Evolutionary conservation across 2,329 filamentous ascomycete genomes (phyloP), one percentile per base, ranked within the genome.

Genomic region (Ophiobolus disseminans): DNA sequence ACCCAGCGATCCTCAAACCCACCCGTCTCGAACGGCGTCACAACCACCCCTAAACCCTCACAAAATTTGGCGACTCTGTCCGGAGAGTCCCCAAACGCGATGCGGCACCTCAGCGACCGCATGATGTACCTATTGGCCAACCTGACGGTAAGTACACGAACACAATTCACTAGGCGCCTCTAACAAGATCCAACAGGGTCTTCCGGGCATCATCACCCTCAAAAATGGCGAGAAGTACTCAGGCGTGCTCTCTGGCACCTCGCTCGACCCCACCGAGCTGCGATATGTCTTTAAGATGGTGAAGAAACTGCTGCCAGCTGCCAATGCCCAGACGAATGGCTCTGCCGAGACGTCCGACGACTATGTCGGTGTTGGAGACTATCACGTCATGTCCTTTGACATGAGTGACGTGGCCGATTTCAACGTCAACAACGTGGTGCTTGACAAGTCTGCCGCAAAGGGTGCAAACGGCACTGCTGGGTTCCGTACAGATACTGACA

Each of bases 401-500:
- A 73, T 82, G 45, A 82, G 82, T 58, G 84, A 88, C 59, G 77
- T 84, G 32, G 76, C 78, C 14, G 82, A 85, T 57, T 74, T 87
- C 50, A 72, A 75, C 32, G 80, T 83, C 34, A 70, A 77, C 48
- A 78, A 81, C 49, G 80, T 86, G 14, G 73, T 76, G 3, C 77
- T 80, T 34, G 74, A 81, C 23, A 80, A 81, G 56, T 73, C 80
- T 38, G 73, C 77, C 21, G 68, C 74, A 25, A 82, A 80, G 65
- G 69, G 75, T 40, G 77, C 81, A 40, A 88, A 87, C 74, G 84
- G 60, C 16, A 49, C 62, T 19, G 75, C 82, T 48, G 82, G 80
- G 19, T 97, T 97, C 76, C 87, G 88, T 56, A 97, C 93, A 19
- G 93, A 97, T 69, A 80, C 85, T 25, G 90, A 94, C 65, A 97